Conservation (phyloP, 1,284 basidiomycete species). For the Ustilago shanxiensis region DNA sequence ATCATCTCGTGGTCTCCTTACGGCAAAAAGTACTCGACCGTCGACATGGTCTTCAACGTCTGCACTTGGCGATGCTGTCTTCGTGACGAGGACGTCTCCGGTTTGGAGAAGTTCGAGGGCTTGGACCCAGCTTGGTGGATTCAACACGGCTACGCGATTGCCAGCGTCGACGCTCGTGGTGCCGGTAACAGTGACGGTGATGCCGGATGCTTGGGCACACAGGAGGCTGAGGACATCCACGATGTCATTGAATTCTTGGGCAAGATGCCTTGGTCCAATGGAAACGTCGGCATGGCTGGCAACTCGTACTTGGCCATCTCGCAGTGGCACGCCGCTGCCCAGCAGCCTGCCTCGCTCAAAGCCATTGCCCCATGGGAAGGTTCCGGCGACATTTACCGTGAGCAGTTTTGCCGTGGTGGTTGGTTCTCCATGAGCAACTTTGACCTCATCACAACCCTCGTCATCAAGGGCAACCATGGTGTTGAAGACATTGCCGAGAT, state of each 20-base stretch:
- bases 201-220: conserved; percentile 15
- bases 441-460: conserved; percentile 52
- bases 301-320: conserved; percentile 60
- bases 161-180: conserved; percentile 59
- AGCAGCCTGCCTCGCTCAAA: conserved; percentile 60
- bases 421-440: conserved; percentile 49
- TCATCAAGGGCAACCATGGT: conserved; percentile 45
- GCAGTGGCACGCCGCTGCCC: conserved; percentile 56
- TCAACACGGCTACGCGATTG: conserved; percentile 59
- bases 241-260: conserved; percentile 51
- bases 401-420: conserved; percentile 48
- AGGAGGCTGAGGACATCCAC: conserved; percentile 53
- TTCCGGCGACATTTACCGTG: conserved; percentile 45
- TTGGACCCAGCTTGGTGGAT: conserved; percentile 66
- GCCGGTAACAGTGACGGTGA: conserved; percentile 51
- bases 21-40: conserved; percentile 47
- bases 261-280: conserved; percentile 48
- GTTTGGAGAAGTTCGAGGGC: conserved; percentile 60
- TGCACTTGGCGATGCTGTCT: conserved; percentile 28
- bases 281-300: conserved; percentile 52
- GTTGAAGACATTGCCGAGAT: conserved; percentile 49
- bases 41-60: conserved; percentile 27
- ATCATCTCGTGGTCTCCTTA: conserved; percentile 64
- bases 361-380: conserved; percentile 64
- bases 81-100: conserved; percentile 45